Conservation (phyloP, 2,329 filamentous ascomycete genomes). For the Neobulgaria alba region DNA sequence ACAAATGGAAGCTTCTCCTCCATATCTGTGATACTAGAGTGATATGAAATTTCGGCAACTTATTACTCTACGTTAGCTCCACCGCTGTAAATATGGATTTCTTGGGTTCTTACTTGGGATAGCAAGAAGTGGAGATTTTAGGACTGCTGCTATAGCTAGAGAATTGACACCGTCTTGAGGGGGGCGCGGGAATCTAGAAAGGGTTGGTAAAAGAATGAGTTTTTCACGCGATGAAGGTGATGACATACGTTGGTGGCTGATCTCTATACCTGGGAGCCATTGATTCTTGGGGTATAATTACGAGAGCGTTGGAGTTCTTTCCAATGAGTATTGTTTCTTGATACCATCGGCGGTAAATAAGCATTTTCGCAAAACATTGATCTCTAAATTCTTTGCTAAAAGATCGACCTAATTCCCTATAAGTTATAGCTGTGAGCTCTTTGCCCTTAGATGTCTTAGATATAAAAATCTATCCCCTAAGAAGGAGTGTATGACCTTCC, state of each 20-base stretch:
- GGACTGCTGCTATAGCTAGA: neutral
- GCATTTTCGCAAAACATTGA: neutral
- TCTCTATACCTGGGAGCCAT: slow-evolving; percentile 1
- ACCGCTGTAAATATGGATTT: neutral
- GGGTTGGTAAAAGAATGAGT: too few species aligned
- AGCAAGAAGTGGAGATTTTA: neutral
- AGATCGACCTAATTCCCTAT: neutral
- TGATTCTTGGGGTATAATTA: slow-evolving; percentile 1
- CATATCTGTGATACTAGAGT: neutral
- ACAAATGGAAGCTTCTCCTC: neutral
- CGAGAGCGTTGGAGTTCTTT: neutral
- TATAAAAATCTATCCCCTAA: neutral
- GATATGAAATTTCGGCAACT: neutral
- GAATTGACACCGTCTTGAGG: neutral
- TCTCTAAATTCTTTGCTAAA: neutral
- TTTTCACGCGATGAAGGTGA: too few species aligned
- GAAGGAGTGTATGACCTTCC: neutral
- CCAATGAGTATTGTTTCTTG: neutral
- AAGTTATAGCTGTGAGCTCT: neutral
- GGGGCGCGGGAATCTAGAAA: neutral
- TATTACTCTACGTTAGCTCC: neutral
- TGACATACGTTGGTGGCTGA: neutral
- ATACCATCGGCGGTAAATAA: neutral
- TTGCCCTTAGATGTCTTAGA: neutral
- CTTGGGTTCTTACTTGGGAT: neutral